phyloP scores from a whole-genome alignment of 768 basidiomycete genomes.

The Amanita fuliginea region DNA sequence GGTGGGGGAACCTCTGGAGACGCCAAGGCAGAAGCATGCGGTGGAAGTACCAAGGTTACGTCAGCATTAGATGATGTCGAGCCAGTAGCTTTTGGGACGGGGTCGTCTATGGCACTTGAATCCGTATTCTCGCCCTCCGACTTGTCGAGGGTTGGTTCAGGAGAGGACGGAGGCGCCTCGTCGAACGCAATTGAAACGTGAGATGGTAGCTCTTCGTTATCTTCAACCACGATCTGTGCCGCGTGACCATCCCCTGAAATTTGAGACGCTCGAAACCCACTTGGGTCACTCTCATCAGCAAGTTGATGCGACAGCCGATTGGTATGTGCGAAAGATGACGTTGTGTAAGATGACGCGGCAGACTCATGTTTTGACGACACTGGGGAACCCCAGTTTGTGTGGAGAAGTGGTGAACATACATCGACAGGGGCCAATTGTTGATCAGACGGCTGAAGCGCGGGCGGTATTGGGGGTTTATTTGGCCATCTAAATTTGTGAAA shows the following conservation, averaged over 20 bases:
- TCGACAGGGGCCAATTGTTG: constrained; percentile 16
- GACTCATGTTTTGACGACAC: constrained; percentile 16
- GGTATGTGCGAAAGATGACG: background rate
- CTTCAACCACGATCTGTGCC: constrained; percentile 32
- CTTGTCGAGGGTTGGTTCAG: constrained; percentile 13
- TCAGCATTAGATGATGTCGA: background rate
- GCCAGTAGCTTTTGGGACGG: constrained; percentile 12
- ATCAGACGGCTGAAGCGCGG: background rate
- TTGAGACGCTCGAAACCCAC: constrained; percentile 10
- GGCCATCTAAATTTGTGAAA: background rate
- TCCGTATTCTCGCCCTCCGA: constrained; percentile 8
- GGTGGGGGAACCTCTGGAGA: constrained; percentile 7
- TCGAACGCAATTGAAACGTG: constrained; percentile 11
- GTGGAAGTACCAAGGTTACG: background rate
- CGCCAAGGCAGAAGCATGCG: background rate
- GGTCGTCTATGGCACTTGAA: constrained; percentile 15
- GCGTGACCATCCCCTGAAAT: constrained; percentile 12
- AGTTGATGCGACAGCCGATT: constrained; percentile 8
- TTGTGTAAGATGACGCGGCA: constrained; percentile 4
- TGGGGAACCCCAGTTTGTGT: constrained; percentile 29
- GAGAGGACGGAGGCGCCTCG: constrained; percentile 13
- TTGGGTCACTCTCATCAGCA: constrained; percentile 9
- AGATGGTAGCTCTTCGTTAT: constrained; percentile 29
- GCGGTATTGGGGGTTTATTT: constrained; percentile 6
- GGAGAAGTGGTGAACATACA: constrained; percentile 23